Base-by-base conservation (phyloP, 1,284 basidiomycete species). In the Cryptococcus neoformans region DNA sequence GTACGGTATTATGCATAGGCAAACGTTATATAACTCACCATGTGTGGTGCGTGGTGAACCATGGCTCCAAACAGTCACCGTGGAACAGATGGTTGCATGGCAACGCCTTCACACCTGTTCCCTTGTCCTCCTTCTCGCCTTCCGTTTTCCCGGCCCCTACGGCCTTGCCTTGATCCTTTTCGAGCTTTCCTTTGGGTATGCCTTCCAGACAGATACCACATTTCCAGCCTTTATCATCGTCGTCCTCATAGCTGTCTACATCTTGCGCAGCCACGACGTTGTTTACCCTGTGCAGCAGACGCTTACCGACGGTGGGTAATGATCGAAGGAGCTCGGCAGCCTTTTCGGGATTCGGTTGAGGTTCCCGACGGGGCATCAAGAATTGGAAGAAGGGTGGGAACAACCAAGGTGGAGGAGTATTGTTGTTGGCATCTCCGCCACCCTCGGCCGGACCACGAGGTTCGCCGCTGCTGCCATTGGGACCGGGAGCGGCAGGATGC, bases 81-180 rank as follows among this genome's bases (percentile, higher is more conserved):
- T 76, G 75, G 59, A 74, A 78, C 28, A 78, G 64, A 53, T 78
- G 76, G 63, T 76, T 74, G 59, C 76, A 78, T 0, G 76, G 76
- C 47, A 78, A 62, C 8, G 62, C 68, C 60, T 75, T 78, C n/a
- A 78, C 67, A 0, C 62, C 65, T 14, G 62, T 64, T 36, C 42
- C 54, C 64, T 55, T 72, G 72, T 28, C 73, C 45, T 50, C 53
- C 46, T 51, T 63, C 0, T 53, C 59, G 34, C 57, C 57, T 36
- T 58, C 59, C 7, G 7, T 2, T 14, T 40, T 17, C 12, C 16
- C 37, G 28, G 57, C 58, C 11, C 44, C 53, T 17, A 56, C 55
- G 55, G 45, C 49, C 56, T 51, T 49, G 11, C 44, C 52, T 34
- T 57, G 44, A 34, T 44, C 51, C 5, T 39, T 16, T 34, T 21